Evolutionary conservation across 2,329 filamentous ascomycete species (phyloP).

Genomic region (Trichophaea hybrida): DNA sequence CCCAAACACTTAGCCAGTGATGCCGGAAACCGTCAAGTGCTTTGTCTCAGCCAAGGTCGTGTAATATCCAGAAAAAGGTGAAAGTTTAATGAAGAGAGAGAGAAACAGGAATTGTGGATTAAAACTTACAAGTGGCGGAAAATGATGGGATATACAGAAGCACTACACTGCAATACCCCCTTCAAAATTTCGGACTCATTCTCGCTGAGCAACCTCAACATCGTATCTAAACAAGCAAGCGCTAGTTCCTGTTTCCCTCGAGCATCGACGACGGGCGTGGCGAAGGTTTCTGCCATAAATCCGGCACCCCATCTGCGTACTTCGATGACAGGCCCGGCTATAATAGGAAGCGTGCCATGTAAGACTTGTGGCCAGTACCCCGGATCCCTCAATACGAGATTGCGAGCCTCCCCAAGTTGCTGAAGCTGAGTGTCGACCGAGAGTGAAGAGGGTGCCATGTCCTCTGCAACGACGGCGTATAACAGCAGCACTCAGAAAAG

Average conservation of each 20-base stretch:
- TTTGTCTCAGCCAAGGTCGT: too few relatives aligned
- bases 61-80: too few relatives aligned
- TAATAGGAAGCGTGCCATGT: constrained; percentile 81
- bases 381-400: constrained; percentile 73
- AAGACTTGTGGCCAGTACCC: constrained; percentile 85
- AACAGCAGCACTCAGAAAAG: background rate
- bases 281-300: constrained; percentile 90
- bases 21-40: background rate
- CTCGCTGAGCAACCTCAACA: constrained; percentile 55
- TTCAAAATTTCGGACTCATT: constrained; percentile 71
- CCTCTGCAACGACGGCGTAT: background rate
- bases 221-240: constrained; percentile 59
- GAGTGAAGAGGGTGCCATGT: background rate
- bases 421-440: constrained; percentile 45
- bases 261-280: constrained; percentile 66
- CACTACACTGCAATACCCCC: constrained; percentile 72
- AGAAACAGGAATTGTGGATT: constrained; percentile 7
- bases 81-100: too few relatives aligned
- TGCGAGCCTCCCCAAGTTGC: constrained; percentile 80
- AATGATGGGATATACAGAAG: constrained; percentile 83
- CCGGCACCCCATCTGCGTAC: constrained; percentile 91
- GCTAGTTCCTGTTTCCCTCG: constrained; percentile 67
- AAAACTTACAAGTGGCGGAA: constrained; percentile 83
- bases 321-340: constrained; percentile 57
- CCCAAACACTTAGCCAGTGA: constrained; percentile 17